These are phyloP conservation scores for Dioscorea alata DNA, from an alignment of 106 monocot genomes.

Conservation along the genomic window DNA sequence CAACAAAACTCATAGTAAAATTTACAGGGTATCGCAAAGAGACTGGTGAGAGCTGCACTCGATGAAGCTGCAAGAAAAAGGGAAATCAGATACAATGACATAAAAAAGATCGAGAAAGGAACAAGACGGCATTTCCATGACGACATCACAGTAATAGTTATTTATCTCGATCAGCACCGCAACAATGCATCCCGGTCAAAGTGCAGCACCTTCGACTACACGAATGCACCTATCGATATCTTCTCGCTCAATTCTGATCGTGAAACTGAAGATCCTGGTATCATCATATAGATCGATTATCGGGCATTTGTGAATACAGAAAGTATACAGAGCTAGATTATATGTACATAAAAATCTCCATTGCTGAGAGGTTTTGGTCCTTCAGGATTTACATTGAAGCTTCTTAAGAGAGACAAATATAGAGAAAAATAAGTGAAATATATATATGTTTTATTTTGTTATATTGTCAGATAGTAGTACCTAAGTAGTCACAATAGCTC, in stretches of 20 bases:
- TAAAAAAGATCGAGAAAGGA: constrained; percentile 20
- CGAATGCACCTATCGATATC: constrained; percentile 17
- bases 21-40: constrained; percentile 30
- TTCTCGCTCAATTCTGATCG: constrained; percentile 8
- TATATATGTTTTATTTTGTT: no score
- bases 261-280: neutral
- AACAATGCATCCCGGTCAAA: neutral
- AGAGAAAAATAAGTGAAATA: no score
- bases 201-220: constrained; percentile 1
- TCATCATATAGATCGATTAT: neutral
- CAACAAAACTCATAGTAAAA: neutral
- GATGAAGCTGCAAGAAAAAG: constrained; percentile 26
- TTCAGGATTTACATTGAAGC: no score
- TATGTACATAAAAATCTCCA: no score
- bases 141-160: constrained; percentile 19
- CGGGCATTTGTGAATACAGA: no score
- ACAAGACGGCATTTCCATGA: constrained; percentile 23
- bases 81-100: constrained; percentile 26
- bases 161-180: constrained; percentile 19
- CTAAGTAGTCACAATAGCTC: no score
- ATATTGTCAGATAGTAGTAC: no score
- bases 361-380: no score
- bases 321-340: no score
- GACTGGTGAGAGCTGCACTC: constrained; percentile 28
- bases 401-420: no score